phyloP scores from a whole-genome alignment of 2,329 filamentous ascomycete genomes.

The Lecanicillium sp. region DNA sequence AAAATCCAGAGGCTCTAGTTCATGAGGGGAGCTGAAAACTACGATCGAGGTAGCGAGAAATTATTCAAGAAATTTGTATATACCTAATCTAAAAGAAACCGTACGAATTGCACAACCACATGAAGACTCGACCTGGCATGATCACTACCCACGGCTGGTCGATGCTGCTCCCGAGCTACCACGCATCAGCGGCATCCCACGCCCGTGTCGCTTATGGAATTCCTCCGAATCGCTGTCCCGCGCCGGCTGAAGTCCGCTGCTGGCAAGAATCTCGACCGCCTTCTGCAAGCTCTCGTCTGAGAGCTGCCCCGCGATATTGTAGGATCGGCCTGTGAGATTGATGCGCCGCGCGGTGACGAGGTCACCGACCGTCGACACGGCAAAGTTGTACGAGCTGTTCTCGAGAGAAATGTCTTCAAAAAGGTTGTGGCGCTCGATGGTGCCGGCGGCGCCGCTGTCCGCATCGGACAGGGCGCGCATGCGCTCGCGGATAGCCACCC shows the following conservation, averaged over 20 bases:
- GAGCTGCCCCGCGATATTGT: not conserved
- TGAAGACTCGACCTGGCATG: not conserved
- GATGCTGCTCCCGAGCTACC: not conserved
- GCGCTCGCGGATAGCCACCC: not conserved
- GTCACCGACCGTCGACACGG: conserved; percentile 22
- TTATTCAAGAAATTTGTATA: not conserved
- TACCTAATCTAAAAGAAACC: not conserved
- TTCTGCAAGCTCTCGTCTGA: conserved; percentile 5
- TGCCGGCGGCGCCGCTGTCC: conserved; percentile 2
- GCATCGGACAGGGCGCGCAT: not conserved
- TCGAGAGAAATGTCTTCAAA: conserved; percentile 22
- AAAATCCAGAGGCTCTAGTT: too few species aligned
- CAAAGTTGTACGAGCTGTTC: conserved; percentile 20
- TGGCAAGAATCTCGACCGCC: not conserved
- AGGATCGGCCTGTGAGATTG: conserved; percentile 13
- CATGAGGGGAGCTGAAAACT: too few species aligned
- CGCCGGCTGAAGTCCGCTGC: not conserved
- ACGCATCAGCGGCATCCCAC: not conserved
- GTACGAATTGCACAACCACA: not conserved
- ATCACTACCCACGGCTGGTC: not conserved
- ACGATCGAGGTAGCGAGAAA: too few species aligned
- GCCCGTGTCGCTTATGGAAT: conserved; percentile 1
- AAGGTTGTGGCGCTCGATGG: conserved; percentile 19
- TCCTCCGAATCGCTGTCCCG: not conserved
- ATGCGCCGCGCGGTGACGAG: conserved; percentile 20